Base-by-base conservation (phyloP, 2,329 filamentous ascomycete species). In the Nigrograna mackinnonii region DNA sequence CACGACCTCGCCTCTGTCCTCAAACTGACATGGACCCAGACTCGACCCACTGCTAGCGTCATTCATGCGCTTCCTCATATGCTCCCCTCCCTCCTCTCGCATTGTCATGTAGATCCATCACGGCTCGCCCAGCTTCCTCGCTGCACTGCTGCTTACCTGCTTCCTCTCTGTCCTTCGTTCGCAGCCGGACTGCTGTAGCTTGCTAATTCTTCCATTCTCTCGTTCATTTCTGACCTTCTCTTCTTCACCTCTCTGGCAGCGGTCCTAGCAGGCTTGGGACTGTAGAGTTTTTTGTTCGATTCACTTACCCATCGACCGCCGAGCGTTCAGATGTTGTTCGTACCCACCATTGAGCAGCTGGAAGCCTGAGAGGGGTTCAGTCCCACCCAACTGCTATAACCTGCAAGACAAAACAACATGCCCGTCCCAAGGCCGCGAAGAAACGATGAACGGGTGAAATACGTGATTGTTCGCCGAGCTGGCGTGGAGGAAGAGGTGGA, bases 31-130 rank as follows among this genome's bases (percentile, higher is more conserved):
- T 62, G 61, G 63, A 49, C 55, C 57, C 57, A 61, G 46, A 51
- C 53, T 50, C 56, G 54, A 61, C 60, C 55, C 55, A 60, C 47
- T 56, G 45, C 49, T 66, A 66, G 64, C 58, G 55, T 63, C 41
- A 21, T 67, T 66, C 52, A 68, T 68, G 65, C 65, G 46, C 49
- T 49, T 48, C 55, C 50, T 68, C 63, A 67, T 57, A 66, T 64
- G 56, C 59, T 55, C 52, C 49, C 57, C 51, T 54, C 49, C 43
- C 38, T 53, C 57, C 57, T 50, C 43, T 54, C 46, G 56, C 62
- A 58, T 60, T 54, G 57, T 57, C 61, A 51, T 62, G 60, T 61
- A 56, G 57, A 55, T 50, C 55, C 55, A 58, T 59, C 55, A 58
- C 24, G 16, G 50, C 60, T 64, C 53, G 63, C 62, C 61, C 53